A percentile compares a stretch with the other conserved stretches of the same genome.
phyloP scores from a whole-genome alignment of 2,329 filamentous ascomycete genomes.

The Remersonia thermophila region DNA sequence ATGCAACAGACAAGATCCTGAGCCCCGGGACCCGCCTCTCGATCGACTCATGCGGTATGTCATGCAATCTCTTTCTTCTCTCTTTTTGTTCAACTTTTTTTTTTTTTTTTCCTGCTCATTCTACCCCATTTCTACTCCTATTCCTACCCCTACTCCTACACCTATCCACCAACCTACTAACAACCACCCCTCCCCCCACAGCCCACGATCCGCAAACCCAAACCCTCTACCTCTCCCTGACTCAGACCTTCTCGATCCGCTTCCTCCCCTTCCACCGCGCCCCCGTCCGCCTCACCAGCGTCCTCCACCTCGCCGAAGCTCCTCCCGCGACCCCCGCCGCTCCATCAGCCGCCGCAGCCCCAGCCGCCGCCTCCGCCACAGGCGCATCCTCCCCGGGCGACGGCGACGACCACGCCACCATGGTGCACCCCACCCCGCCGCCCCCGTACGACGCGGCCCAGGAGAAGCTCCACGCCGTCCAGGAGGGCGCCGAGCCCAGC shows the following conservation, averaged over 20 bases:
- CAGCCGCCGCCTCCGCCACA: too few species aligned
- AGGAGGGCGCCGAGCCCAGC: constrained; percentile 10
- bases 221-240: constrained; percentile 61
- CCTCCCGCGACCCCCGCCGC: not conserved
- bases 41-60: constrained; percentile 45
- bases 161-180: too few species aligned
- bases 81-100: too few species aligned
- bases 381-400: too few species aligned
- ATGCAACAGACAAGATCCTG: constrained; percentile 57
- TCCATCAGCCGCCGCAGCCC: not conserved
- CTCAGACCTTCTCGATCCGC: constrained; percentile 67
- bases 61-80: not conserved
- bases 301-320: constrained; percentile 46
- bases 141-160: too few species aligned
- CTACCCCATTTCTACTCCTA: too few species aligned
- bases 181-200: too few species aligned
- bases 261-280: constrained; percentile 63
- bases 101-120: not conserved
- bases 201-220: constrained; percentile 55
- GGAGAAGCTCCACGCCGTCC: constrained; percentile 6
- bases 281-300: constrained; percentile 53
- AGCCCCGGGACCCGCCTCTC: constrained; percentile 59
- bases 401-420: too few species aligned
- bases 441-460: constrained; percentile 6
- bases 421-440: not conserved